Base-by-base conservation (phyloP, 345 rosid species). In the Salix udensis region DNA sequence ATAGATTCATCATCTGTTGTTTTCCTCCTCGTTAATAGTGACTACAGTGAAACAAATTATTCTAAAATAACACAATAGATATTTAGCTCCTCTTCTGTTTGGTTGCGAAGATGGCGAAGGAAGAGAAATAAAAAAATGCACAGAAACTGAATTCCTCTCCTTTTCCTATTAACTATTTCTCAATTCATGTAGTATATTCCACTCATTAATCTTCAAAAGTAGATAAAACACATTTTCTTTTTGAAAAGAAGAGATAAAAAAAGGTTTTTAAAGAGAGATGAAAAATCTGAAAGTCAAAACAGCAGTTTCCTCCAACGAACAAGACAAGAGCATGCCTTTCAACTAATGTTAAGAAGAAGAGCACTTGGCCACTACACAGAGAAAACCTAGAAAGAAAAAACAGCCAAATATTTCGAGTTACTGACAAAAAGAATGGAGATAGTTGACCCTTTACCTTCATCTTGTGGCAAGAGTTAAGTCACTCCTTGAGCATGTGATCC, bases 391-490 rank as follows among this genome's bases (percentile, higher is more conserved):
- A 77, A 9, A 70, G 4, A 34, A 14, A 4, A 16, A 69, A n/a
- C 11, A 0, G 26, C 67, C 2, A 62, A 24, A 23, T 15, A 46
- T 12, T n/a, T 18, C 8, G 60, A 69, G 46, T 46, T 26, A 19
- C 5, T 15, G 53, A 60, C 19, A 2, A 5, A 50, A 30, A 48
- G 13, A 68, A 48, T 15, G 7, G 24, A 9, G 28, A 55, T 55
- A n/a, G 24, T 55, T 3, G 11, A 21, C 26, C 62, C 9, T 24
- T 55, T 55, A 89, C 96, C 96, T 89, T 91, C 96, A 28, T 85
- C 88, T 1, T 44, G 79, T 10, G 93, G 90, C 73, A 91, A 77
- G 52, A 76, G 69, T 14, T 24, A 7, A 1, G 69, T 2, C 44
- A 66, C 40, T 61, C 1, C 82, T 74, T 82, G 90, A 84, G 90